Evolutionary conservation across 2,329 filamentous ascomycete species (phyloP), one percentile per base, ranked within the genome.

Genomic region (Diaporthe citri): DNA sequence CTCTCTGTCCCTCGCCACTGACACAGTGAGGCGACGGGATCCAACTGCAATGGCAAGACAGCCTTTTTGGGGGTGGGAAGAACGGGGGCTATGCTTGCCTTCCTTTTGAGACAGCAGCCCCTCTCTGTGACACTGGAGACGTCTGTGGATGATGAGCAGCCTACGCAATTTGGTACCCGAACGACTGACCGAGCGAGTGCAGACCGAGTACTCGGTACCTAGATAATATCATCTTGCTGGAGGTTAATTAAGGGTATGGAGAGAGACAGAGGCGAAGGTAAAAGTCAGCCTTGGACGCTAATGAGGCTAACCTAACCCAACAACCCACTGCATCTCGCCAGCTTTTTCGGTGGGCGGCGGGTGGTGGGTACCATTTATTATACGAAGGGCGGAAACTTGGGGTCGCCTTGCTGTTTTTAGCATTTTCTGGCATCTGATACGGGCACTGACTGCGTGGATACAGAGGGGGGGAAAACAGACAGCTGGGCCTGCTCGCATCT

Each of bases 281-380:
- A 31, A 43, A 41, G 64, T 69, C 64, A 69, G 64, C n/a, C 64
- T 28, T 69, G 46, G 34, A 41, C 34, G 64, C 64, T 69, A 55
- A 51, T 39, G 31, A 69, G 48, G 48, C 64, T 69, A 69, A 69
- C 46, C 64, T 55, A 69, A 69, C 64, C 64, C 64, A 69, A 69
- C 64, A 69, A 69, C 48, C 64, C 64, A 69, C 46, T 69, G 46
- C 64, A 46, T 64, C 64, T 69, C 64, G 64, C n/a, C 64, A 12
- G 64, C 48, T 36, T 69, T 41, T 69, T 64, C 31, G 39, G 56
- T 60, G 56, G 41, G 60, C 39, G 41, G 28, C 25, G 59, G 39
- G 41, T 48, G 31, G 64, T 69, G 64, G 64, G n/a, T 39, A 69
- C 64, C 34, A 31, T 69, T 69, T 55, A 69, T 69, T 55, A 69